These are phyloP conservation scores for Acanthamoeba culbertsoni DNA, from an alignment of 208 protist genomes.

Conservation along the genomic window DNA sequence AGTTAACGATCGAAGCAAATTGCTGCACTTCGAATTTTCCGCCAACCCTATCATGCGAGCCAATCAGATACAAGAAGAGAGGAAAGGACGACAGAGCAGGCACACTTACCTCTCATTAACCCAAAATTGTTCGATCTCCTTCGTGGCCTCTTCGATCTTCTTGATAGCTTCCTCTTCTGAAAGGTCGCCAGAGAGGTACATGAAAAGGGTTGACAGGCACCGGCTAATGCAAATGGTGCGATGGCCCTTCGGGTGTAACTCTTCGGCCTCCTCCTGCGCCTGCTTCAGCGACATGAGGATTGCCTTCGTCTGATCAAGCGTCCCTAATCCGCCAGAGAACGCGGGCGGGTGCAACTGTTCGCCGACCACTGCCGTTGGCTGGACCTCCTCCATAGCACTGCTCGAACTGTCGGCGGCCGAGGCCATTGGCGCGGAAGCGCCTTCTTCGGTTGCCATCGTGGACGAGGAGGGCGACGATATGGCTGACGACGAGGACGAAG, in stretches of 20 bases:
- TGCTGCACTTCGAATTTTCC: conserved; percentile 3
- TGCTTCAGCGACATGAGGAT: conserved; percentile 11
- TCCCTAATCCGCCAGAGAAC: too few species aligned
- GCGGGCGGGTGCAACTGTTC: too few species aligned
- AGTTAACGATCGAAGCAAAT: conserved; percentile 21
- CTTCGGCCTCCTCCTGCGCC: conserved; percentile 5
- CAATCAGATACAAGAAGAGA: not conserved
- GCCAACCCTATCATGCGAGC: not conserved
- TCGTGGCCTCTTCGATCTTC: not conserved
- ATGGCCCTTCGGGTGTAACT: conserved; percentile 20
- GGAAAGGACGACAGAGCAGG: not conserved
- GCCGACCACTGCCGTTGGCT: too few species aligned
- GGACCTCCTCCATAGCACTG: conserved; percentile 3
- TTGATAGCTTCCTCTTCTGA: conserved; percentile 4
- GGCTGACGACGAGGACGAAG: not conserved
- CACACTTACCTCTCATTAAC: not conserved
- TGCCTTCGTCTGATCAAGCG: not conserved
- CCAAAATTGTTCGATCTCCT: conserved; percentile 33
- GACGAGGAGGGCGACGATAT: not conserved
- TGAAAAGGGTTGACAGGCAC: conserved; percentile 1
- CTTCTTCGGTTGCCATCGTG: not conserved
- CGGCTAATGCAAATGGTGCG: conserved; percentile 11
- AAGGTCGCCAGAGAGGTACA: conserved; percentile 1
- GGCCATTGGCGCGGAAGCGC: not conserved
- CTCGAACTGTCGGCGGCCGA: not conserved